Conservation (phyloP, 768 basidiomycete genomes). For the Glaciozyma antarctica region DNA sequence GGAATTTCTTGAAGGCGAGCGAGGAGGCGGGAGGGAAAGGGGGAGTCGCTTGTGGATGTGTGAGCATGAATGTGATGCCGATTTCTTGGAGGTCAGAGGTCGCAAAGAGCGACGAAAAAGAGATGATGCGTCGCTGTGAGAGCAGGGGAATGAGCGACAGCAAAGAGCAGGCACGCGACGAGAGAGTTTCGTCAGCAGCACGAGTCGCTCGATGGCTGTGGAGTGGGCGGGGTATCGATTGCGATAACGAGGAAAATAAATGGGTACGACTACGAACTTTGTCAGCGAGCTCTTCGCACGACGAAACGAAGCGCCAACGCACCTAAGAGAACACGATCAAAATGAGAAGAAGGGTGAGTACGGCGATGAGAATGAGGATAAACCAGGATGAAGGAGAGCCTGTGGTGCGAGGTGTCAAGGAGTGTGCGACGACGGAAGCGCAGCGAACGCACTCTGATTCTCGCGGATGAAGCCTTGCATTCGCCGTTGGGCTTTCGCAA, state of each 20-base stretch:
- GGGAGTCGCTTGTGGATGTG: not conserved
- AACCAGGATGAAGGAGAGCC: constrained; percentile 87
- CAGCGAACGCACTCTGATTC: constrained; percentile 54
- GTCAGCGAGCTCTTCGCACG: too few species aligned
- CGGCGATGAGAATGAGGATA: constrained; percentile 69
- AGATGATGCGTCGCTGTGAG: not conserved
- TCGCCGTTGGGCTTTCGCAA: constrained; percentile 55
- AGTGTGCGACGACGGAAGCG: not conserved
- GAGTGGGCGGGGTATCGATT: not conserved
- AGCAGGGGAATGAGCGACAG: not conserved
- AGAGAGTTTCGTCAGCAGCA: too few species aligned
- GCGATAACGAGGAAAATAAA: not conserved
- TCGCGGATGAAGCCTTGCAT: constrained; percentile 74
- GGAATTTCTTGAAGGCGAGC: too few species aligned
- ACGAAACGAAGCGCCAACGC: too few species aligned
- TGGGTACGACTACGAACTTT: not conserved
- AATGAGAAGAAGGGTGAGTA: constrained; percentile 65
- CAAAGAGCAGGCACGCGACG: not conserved
- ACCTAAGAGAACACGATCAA: constrained; percentile 55
- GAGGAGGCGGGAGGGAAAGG: not conserved
- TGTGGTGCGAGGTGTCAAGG: constrained; percentile 32
- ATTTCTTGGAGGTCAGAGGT: too few species aligned
- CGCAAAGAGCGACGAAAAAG: too few species aligned
- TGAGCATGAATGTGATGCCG: too few species aligned
- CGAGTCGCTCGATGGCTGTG: too few species aligned